Evolutionary conservation across 306 rosid genomes (phyloP).

Genomic region (Styphnolobium japonicum): DNA sequence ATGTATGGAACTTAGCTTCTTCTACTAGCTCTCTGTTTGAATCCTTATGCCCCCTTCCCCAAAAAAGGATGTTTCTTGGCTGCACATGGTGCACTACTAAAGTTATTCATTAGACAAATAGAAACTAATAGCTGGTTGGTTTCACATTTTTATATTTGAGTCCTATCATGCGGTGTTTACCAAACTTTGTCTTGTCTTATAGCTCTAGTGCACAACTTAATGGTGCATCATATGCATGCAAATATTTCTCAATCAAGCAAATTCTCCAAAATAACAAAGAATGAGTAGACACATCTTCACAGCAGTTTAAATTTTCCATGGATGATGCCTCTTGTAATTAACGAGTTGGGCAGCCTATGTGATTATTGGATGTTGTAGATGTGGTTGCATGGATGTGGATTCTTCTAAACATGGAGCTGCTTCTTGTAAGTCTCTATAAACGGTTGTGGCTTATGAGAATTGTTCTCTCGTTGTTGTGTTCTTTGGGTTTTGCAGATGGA

Average conservation of each 20-base stretch:
- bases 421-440: not conserved
- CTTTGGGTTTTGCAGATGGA: conserved; percentile 60
- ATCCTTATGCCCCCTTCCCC: not conserved
- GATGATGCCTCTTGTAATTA: no score
- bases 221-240: no score
- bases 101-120: not conserved
- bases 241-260: no score
- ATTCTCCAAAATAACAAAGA: no score
- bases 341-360: not conserved
- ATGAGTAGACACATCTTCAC: no score
- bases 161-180: no score
- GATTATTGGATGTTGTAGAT: conserved; percentile 17
- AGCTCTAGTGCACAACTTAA: no score
- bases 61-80: not conserved
- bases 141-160: not conserved
- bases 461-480: not conserved
- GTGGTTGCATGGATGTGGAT: not conserved
- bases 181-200: no score
- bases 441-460: no score
- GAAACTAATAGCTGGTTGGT: not conserved
- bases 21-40: conserved; percentile 12
- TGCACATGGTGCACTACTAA: no score
- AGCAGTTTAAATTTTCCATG: no score
- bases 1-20: conserved; percentile 42
- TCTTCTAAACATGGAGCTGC: not conserved